phyloP scores from a whole-genome alignment of 495 filamentous ascomycete species.

The Neurospora cerealis region DNA sequence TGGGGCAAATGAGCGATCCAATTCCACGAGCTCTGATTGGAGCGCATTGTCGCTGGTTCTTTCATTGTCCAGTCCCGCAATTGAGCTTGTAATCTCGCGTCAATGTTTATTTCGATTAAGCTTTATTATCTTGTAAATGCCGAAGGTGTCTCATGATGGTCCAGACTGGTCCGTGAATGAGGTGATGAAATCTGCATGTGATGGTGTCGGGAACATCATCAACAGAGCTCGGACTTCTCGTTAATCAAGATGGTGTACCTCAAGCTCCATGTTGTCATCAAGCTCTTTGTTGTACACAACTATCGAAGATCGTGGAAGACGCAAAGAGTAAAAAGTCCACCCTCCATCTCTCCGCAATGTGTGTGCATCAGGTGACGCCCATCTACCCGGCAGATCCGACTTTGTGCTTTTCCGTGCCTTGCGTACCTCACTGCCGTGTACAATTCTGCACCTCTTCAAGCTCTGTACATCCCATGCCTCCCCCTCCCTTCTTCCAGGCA shows the following conservation, averaged over 20 bases:
- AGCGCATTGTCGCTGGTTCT: too few relatives aligned
- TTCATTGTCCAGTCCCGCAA: too few relatives aligned
- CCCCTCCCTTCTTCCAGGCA: not conserved
- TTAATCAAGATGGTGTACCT: not conserved
- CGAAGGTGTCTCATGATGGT: not conserved
- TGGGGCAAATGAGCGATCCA: not conserved
- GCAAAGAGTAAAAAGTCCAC: not conserved
- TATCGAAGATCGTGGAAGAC: not conserved
- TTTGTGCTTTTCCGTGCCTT: not conserved
- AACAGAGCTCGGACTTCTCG: too few relatives aligned
- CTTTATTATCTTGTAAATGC: not conserved
- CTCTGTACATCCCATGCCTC: not conserved
- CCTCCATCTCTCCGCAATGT: not conserved
- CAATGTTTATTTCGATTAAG: not conserved
- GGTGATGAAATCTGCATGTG: not conserved
- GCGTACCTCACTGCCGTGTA: not conserved
- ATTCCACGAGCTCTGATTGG: not conserved
- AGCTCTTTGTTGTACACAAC: not conserved
- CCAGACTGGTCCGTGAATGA: not conserved
- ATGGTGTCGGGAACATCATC: too few relatives aligned
- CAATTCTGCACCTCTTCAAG: too few relatives aligned
- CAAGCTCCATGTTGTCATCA: too few relatives aligned
- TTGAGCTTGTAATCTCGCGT: not conserved
- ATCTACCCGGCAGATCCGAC: not conserved
- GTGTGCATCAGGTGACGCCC: not conserved